phyloP scores from a whole-genome alignment of 192 early-diverging fungal species.

The Linnemannia elongata region DNA sequence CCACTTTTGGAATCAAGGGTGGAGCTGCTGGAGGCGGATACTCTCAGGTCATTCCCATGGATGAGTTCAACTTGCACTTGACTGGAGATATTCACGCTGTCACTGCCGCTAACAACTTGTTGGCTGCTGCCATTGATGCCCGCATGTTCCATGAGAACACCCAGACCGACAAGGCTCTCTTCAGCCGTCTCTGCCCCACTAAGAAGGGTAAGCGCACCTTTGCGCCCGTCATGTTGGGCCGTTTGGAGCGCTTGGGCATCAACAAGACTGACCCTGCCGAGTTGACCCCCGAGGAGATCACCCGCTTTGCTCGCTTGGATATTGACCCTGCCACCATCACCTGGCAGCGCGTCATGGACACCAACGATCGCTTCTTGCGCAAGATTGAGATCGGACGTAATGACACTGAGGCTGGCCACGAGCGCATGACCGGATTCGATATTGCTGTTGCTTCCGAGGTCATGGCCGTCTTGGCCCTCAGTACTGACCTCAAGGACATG shows the following conservation, averaged over 20 bases:
- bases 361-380: constrained; percentile 97
- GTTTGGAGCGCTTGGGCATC: constrained; percentile 88
- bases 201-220: constrained; percentile 89
- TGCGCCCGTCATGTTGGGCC: constrained; percentile 87
- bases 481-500: constrained; percentile 94
- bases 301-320: constrained; percentile 89
- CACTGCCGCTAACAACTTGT: constrained; percentile 96
- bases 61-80: constrained; percentile 98
- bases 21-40: constrained; percentile 99
- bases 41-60: constrained; percentile 99
- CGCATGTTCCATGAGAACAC: constrained; percentile 98
- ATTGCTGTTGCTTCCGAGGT: constrained; percentile 97
- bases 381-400: constrained; percentile 92
- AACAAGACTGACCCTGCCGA: constrained; percentile 81
- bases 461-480: constrained; percentile 97
- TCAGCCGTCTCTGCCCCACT: constrained; percentile 88
- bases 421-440: constrained; percentile 95
- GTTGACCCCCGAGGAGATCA: constrained; percentile 84
- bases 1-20: constrained; percentile 99
- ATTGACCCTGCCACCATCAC: constrained; percentile 94
- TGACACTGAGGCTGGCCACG: constrained; percentile 88
- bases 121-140: constrained; percentile 97
- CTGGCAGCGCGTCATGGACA: constrained; percentile 98
- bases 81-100: constrained; percentile 99
- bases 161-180: constrained; percentile 83